Evolutionary conservation across 352 stramenopile genomes (phyloP).

Genomic region (Thalassiosira exigua): DNA sequence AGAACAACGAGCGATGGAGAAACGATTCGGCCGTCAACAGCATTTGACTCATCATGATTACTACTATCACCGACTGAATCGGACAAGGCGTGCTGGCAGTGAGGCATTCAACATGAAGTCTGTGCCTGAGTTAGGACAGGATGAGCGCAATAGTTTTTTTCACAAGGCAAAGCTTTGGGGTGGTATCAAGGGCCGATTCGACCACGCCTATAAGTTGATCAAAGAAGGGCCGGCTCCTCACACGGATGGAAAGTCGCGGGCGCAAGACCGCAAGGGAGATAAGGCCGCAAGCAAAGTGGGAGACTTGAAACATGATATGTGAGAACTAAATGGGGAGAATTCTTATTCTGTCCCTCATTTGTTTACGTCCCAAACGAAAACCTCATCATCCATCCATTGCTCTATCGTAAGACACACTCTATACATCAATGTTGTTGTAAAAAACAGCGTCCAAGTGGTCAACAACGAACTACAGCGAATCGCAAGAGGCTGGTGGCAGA

Average conservation of each 20-base stretch:
- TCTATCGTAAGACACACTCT: too few species aligned
- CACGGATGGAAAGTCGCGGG: neutral
- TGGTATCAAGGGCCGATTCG: conserved; percentile 67
- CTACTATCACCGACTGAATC: conserved; percentile 38
- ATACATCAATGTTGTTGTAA: conserved; percentile 83
- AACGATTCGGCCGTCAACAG: neutral
- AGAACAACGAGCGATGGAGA: conserved; percentile 41
- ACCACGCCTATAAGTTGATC: conserved; percentile 77
- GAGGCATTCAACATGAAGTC: conserved; percentile 19
- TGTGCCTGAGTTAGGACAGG: conserved; percentile 49
- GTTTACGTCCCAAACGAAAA: too few species aligned
- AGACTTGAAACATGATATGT: conserved; percentile 29
- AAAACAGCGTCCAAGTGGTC: conserved; percentile 77
- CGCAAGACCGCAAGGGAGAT: conserved; percentile 20
- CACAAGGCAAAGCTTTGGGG: conserved; percentile 23
- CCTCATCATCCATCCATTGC: too few species aligned
- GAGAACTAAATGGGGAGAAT: too few species aligned
- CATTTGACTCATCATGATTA: conserved; percentile 31
- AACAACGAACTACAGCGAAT: conserved; percentile 76
- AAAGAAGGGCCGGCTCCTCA: conserved; percentile 66
- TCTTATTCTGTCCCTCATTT: too few species aligned
- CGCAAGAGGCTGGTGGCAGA: conserved; percentile 70
- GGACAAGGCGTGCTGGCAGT: conserved; percentile 27
- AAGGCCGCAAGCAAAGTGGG: conserved; percentile 57
- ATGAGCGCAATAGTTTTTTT: conserved; percentile 35